Evolutionary conservation across 768 basidiomycete genomes (phyloP), one percentile per base, ranked within the genome.

Genomic region (Pisolithus tinctorius): DNA sequence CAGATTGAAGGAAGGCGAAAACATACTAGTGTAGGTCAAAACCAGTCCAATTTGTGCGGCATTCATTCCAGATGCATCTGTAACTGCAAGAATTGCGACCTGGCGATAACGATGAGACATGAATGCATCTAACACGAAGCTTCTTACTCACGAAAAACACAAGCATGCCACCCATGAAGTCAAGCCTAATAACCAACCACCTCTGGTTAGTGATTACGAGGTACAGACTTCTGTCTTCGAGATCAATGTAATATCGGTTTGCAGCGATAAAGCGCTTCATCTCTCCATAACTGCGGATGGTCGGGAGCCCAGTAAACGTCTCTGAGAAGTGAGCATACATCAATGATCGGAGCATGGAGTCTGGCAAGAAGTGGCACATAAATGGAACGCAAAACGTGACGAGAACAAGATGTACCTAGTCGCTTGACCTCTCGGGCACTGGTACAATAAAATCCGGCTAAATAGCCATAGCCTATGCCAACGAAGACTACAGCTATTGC

Each of bases 291-390:
- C 85, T 85, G 34, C 88, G 78, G 44, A 89, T 81, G 5, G 84
- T 88, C 0, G 81, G 74, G 27, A 83, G 69, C 13, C 87, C 87
- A 60, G 82, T 82, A 4, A 91, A 70, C 1, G 83, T 86, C 64
- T 90, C 88, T 0, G 84, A 79, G 61, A 90, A 86, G 60, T 88
- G 86, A 0, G 86, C 78, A 62, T 90, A 90, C 7, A 91, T 74
- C 9, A 84, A 68, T 2, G 84, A 86, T 34, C 88, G 83, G 4
- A 90, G 72, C 70, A 86, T 79, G 6, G 83, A 74, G 62, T 88
- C 87, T 81, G 47, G 38, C 14, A 30, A 39, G 6, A 9, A 6
- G 6, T 9, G 6, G 31, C 4, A 6, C 6, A 0, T 25, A 27
- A 42, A 20, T 20, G 20, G 20, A 20, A 20, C 20, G 20, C 20